Evolutionary conservation across 2,329 filamentous ascomycete genomes (phyloP), one percentile per base, ranked within the genome.

Genomic region (Cladophialophora carrionii): DNA sequence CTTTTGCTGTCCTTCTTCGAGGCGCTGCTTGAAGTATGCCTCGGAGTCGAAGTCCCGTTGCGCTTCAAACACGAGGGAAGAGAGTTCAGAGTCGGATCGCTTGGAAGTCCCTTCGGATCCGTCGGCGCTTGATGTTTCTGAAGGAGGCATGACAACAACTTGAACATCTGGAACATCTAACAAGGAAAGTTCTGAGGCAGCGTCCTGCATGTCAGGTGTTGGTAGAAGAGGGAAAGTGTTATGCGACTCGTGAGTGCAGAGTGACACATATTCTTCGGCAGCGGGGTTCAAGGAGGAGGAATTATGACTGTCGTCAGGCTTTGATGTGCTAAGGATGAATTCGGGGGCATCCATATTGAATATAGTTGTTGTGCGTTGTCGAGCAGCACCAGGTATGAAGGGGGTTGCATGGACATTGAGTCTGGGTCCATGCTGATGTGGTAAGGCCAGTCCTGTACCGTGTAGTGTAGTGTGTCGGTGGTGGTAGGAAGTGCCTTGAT

Each of bases 31-130:
- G 20, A 46, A 59, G 4, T 32, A 22, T 4, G 48, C 32, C 24
- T 66, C 60, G 17, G 34, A 22, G 17, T 62, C 63, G 37, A 59
- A 62, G 26, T 62, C 54, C 12, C 29, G 24, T 6, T 62, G 34
- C 22, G 59, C 48, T 53, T 58, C 59, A 26, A 58, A 62, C 17
- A 26, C 32, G 37, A 26, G n/a, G 5, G 22, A 22, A 7, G 20
- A 29, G 48, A 51, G 20, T 10, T 2, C 48, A 51, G 17, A 22
- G 48, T 17, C 7, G 12, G 24, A 22, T 7, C 22, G 20, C 22
- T 8, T 29, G 9, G 20, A 17, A 24, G 20, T 5, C 12, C 20
- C n/a, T 24, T 49, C 22, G 5, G 46, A 1, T 3, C n/a, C 26
- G 17, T 3, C 17, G 37, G 17, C 17, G 8, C 17, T 8, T 43